A percentile compares a stretch with the other conserved stretches of the same genome.
Conservation (phyloP, 495 filamentous ascomycete species). For the Penicillium ucsense region DNA sequence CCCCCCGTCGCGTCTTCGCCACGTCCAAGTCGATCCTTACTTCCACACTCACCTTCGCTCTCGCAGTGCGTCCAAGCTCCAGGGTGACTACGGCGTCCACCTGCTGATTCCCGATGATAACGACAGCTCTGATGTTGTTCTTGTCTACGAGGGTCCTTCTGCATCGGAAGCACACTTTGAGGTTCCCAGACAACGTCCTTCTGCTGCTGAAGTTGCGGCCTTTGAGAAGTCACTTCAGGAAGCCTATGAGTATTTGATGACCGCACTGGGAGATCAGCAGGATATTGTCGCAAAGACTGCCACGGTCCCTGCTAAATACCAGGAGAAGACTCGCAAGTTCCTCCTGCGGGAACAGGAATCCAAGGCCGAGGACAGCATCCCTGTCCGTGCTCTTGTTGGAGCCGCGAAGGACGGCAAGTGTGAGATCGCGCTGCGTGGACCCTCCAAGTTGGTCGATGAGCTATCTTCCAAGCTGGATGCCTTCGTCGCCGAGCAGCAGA, state of each 20-base stretch:
- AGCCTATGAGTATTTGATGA: conserved; percentile 60
- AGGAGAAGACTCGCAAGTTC: conserved; percentile 69
- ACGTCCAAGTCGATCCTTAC: conserved; percentile 71
- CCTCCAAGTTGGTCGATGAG: conserved; percentile 55
- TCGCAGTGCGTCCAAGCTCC: conserved; percentile 51
- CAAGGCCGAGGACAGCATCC: conserved; percentile 55
- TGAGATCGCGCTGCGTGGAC: conserved; percentile 65
- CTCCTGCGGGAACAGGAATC: conserved; percentile 65
- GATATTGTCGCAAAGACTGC: conserved; percentile 55
- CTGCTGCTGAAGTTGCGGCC: conserved; percentile 45
- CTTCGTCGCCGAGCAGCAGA: conserved; percentile 75
- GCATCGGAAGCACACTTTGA: conserved; percentile 49
- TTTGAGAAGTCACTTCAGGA: conserved; percentile 64
- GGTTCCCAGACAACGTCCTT: conserved; percentile 55
- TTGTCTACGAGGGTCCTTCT: conserved; percentile 72
- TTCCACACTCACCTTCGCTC: conserved; percentile 69
- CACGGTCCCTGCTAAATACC: conserved; percentile 67
- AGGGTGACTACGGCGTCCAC: conserved; percentile 68
- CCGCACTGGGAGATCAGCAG: conserved; percentile 60
- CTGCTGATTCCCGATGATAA: conserved; percentile 63
- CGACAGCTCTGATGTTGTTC: conserved; percentile 54
- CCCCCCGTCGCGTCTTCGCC: conserved; percentile 63
- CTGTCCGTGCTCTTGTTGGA: conserved; percentile 56
- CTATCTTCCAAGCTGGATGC: conserved; percentile 57
- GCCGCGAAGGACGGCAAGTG: conserved; percentile 32